Evolutionary conservation across 2,329 filamentous ascomycete species (phyloP), one percentile per base, ranked within the genome.

Genomic region (Pseudocercospora musae): DNA sequence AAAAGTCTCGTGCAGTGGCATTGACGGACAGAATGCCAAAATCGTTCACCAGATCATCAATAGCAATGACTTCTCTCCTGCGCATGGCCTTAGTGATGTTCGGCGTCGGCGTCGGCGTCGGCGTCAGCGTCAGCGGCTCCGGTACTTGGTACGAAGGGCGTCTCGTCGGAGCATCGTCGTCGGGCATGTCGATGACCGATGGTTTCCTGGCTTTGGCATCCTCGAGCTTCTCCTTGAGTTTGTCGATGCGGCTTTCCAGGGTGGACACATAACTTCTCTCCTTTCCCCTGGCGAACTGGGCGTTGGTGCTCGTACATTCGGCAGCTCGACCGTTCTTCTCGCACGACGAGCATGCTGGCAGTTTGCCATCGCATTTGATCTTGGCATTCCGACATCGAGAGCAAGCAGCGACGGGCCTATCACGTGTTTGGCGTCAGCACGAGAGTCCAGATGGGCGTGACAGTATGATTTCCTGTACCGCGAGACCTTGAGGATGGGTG

Each of bases 221-320:
- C 20, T 78, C 76, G 52, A 97, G 84, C 61, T 88, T 87, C 73
- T 87, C 89, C 76, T 96, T 91, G 8, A 98, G 84, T 76, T 90
- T 91, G 75, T 98, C 93, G 68, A 96, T 89, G 62, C 91, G 88
- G 15, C 93, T 87, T 76, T 98, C 94, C n/a, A 99, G 83, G 0
- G 94, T 96, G 7, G 94, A 92, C 49, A 98, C 93, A 82, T 98
- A 99, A 77, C 93, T 98, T 72, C 94, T 84, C 74, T 98, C 95
- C 77, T 98, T 98, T 64, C 95, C 95, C 66, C 92, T 85, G 0
- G 94, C 93, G 77, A 97, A 98, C 75, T 97, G 92, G 73, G 98
- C 94, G 72, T 96, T 97, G 7, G 92, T 93, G 60, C 92, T 92
- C 6, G 92, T 96, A 76, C 95, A 99, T 74, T 96, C 92, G 63